Conservation (phyloP, 163 green algal species). For the Picocystis sp. region DNA sequence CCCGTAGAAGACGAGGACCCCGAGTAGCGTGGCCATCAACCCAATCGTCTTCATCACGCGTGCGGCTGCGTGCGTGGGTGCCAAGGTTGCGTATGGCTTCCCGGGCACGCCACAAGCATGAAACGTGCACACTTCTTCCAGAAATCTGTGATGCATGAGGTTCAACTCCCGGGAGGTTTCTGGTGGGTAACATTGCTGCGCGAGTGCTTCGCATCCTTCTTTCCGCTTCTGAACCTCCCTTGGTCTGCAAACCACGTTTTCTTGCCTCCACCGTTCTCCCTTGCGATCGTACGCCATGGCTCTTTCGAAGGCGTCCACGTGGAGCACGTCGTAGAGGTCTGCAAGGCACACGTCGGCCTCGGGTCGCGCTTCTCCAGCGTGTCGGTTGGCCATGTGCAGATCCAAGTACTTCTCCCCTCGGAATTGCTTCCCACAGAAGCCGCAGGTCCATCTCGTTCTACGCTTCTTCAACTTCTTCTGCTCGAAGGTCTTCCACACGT, state of each 20-base stretch:
- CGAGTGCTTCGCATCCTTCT: neutral
- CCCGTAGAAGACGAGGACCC: too few species aligned
- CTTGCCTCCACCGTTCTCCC: neutral
- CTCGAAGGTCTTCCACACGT: conserved; percentile 1
- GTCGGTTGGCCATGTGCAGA: neutral
- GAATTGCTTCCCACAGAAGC: neutral
- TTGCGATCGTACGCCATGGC: neutral
- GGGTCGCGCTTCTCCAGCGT: neutral
- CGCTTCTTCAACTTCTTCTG: neutral
- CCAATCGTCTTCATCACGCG: too few species aligned
- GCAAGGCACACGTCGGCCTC: neutral
- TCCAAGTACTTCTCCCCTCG: neutral
- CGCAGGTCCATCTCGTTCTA: neutral
- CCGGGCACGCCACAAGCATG: too few species aligned
- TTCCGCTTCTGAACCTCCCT: neutral
- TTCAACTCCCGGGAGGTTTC: neutral
- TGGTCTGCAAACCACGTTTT: neutral
- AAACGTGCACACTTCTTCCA: too few species aligned
- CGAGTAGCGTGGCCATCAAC: too few species aligned
- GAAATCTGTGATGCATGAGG: neutral
- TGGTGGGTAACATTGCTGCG: neutral
- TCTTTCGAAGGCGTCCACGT: neutral
- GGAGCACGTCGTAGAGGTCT: conserved; percentile 1
- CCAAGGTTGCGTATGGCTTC: too few species aligned
- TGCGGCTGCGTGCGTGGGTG: too few species aligned